Evolutionary conservation across 1,139 yeast species (phyloP).

Genomic region (Candida pseudoviswanathii): DNA sequence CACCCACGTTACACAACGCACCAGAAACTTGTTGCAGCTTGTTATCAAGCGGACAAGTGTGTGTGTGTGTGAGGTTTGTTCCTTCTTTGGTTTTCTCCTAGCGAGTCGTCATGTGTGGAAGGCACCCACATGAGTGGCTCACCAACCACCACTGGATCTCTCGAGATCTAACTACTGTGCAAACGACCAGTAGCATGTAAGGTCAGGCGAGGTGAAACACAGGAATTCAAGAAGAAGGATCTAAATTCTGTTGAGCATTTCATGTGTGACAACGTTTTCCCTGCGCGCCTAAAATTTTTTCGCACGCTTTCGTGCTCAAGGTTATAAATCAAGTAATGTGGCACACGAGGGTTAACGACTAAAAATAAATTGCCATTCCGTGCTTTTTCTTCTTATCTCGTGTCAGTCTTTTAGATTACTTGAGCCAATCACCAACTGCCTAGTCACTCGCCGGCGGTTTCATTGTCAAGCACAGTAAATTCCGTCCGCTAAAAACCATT

Average conservation of each 20-base stretch:
- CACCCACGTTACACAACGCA: background rate
- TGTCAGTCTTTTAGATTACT: background rate
- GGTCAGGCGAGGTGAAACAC: too few species aligned
- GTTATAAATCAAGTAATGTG: slow-evolving; percentile 1
- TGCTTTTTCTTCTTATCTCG: background rate
- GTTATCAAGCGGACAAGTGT: background rate
- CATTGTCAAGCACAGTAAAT: too few species aligned
- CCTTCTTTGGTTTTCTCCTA: too few species aligned
- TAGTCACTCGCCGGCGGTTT: background rate
- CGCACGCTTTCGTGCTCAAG: background rate
- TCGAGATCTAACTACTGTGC: too few species aligned
- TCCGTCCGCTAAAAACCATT: too few species aligned
- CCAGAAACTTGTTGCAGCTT: background rate
- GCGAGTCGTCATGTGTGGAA: too few species aligned
- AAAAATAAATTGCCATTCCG: background rate
- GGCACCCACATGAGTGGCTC: too few species aligned
- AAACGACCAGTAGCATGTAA: too few species aligned
- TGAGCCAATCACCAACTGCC: background rate
- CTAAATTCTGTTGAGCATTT: background rate
- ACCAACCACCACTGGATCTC: too few species aligned
- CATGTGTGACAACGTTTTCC: slow-evolving; percentile 1
- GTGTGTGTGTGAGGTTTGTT: too few species aligned
- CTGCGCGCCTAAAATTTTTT: background rate
- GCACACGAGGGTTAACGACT: slow-evolving; percentile 2
- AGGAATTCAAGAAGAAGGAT: background rate